phyloP scores from a whole-genome alignment of 768 basidiomycete genomes.

The Trametopsis cervina region DNA sequence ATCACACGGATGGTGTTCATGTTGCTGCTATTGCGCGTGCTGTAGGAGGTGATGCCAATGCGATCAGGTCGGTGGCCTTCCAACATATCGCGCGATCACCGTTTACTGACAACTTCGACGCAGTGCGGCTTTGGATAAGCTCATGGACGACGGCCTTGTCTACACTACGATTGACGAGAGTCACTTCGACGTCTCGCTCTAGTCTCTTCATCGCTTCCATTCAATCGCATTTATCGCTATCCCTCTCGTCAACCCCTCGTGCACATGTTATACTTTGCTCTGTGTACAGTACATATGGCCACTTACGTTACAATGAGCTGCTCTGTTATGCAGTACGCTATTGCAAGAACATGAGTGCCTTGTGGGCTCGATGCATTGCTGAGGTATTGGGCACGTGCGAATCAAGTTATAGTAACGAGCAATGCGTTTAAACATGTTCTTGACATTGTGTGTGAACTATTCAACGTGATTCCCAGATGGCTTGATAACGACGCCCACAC shows the following conservation, averaged over 20 bases:
- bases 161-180: slow-evolving; percentile 79
- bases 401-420: too few relatives aligned
- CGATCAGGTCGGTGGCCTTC: slow-evolving; percentile 47
- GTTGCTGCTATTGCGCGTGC: slow-evolving; percentile 65
- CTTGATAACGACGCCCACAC: too few relatives aligned
- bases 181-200: slow-evolving; percentile 54
- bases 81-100: background rate
- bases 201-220: background rate
- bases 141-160: slow-evolving; percentile 76
- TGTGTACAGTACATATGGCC: background rate
- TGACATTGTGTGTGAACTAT: too few relatives aligned
- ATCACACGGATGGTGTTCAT: slow-evolving; percentile 57
- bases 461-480: too few relatives aligned
- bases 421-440: too few relatives aligned
- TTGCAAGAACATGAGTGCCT: too few relatives aligned
- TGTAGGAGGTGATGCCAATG: slow-evolving; percentile 48
- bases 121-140: slow-evolving; percentile 65
- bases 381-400: too few relatives aligned
- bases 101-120: background rate
- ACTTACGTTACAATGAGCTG: background rate
- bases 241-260: background rate
- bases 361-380: too few relatives aligned
- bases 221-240: background rate
- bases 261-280: background rate
- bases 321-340: too few relatives aligned